phyloP scores from a whole-genome alignment of 345 rosid species.

The Brassica carinata region DNA sequence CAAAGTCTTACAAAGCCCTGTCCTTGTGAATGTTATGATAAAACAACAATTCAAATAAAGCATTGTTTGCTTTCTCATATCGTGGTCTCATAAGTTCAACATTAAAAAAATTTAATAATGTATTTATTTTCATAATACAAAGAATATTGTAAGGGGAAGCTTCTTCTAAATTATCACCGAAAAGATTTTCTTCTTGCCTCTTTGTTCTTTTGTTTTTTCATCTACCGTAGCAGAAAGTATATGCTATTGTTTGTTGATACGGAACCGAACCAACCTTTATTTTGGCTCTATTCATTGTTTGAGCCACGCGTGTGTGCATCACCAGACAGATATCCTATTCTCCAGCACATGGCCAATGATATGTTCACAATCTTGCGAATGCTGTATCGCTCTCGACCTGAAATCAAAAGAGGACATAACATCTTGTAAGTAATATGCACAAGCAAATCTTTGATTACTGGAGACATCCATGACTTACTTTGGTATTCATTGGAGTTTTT shows the following conservation, averaged over 20 bases:
- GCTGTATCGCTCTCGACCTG: conserved; percentile 16
- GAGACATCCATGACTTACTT: conserved; percentile 20
- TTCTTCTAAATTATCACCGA: neutral
- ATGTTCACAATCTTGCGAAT: neutral
- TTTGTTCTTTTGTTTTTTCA: neutral
- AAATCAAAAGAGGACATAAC: neutral
- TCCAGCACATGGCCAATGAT: neutral
- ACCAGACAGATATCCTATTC: neutral
- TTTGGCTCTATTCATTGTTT: conserved; percentile 1
- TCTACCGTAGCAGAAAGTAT: neutral
- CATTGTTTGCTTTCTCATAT: conserved; percentile 6
- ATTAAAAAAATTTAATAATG: neutral
- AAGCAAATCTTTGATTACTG: neutral
- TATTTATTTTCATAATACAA: neutral
- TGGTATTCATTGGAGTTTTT: neutral
- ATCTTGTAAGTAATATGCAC: neutral
- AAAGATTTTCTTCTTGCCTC: neutral
- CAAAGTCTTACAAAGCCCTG: neutral
- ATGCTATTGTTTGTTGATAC: neutral
- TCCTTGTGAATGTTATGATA: neutral
- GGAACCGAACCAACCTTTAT: neutral
- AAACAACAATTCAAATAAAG: neutral
- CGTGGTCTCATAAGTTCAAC: neutral
- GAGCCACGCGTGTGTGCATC: neutral
- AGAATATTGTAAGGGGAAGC: neutral